phyloP scores from a whole-genome alignment of 2,329 filamentous ascomycete species.

The Tolypocladium tropicale region DNA sequence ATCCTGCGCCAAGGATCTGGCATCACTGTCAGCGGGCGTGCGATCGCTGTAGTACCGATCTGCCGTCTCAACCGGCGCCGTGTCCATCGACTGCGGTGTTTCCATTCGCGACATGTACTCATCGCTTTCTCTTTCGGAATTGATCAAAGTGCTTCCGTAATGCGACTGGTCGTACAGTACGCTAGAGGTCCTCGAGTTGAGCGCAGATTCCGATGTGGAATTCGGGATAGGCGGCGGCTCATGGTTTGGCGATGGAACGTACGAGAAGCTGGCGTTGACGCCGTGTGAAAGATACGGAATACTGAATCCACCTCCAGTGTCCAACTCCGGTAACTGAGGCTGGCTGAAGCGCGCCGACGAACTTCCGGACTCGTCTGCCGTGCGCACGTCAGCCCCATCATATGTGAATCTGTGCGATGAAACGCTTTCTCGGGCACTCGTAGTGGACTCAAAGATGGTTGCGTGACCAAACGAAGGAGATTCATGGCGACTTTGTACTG shows the following conservation, averaged over 20 bases:
- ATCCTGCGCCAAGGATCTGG: conserved; percentile 22
- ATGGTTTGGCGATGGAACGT: conserved; percentile 34
- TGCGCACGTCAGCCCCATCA: conserved; percentile 9
- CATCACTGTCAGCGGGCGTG: conserved; percentile 26
- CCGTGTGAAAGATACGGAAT: conserved; percentile 33
- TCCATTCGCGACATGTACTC: conserved; percentile 31
- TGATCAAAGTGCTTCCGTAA: conserved; percentile 28
- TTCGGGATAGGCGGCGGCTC: conserved; percentile 39
- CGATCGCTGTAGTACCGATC: conserved; percentile 28
- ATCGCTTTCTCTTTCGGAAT: conserved; percentile 34
- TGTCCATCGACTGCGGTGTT: conserved; percentile 36
- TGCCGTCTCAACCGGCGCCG: conserved; percentile 31
- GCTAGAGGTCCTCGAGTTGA: conserved; percentile 31
- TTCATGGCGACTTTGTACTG: conserved; percentile 15
- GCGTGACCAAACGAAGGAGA: conserved; percentile 18
- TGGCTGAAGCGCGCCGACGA: conserved; percentile 15
- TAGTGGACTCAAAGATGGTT: conserved; percentile 18
- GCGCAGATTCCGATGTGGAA: conserved; percentile 21
- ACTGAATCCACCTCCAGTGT: conserved; percentile 39
- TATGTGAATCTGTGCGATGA: neutral
- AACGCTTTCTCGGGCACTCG: conserved; percentile 2
- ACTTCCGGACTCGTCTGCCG: conserved; percentile 14
- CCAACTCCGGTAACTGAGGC: conserved; percentile 38
- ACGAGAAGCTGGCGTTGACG: conserved; percentile 16
- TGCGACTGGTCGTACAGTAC: conserved; percentile 27